These are phyloP conservation scores for Malus sieversii DNA, from an alignment of 306 rosid species.

Conservation along the genomic window DNA sequence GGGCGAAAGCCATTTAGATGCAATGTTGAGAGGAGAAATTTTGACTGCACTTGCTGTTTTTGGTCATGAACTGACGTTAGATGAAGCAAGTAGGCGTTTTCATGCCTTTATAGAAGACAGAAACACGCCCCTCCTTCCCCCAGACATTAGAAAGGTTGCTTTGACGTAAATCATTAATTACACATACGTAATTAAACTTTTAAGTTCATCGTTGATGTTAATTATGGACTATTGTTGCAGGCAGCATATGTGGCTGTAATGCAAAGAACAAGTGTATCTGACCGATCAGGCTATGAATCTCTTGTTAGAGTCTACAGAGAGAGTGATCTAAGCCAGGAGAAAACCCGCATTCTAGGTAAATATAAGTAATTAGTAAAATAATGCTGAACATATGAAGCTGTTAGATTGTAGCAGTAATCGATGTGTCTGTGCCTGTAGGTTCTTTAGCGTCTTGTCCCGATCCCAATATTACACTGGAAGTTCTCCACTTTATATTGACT, in stretches of 20 bases:
- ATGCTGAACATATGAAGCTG: neutral
- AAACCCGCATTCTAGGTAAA: conserved; percentile 78
- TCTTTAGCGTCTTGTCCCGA: conserved; percentile 37
- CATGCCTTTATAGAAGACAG: conserved; percentile 68
- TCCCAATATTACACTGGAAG: conserved; percentile 38
- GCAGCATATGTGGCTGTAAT: conserved; percentile 76
- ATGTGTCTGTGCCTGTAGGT: conserved; percentile 17
- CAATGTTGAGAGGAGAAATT: conserved; percentile 93
- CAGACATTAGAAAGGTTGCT: conserved; percentile 79
- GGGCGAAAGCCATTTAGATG: conserved; percentile 55
- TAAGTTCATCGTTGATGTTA: conserved; percentile 15
- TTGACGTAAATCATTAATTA: conserved; percentile 9
- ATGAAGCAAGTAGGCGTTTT: conserved; percentile 74
- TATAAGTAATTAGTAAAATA: neutral
- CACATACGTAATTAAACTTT: neutral
- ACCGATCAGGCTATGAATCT: conserved; percentile 59
- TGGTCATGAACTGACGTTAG: conserved; percentile 67
- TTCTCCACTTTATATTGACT: conserved; percentile 38
- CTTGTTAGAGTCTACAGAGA: conserved; percentile 75
- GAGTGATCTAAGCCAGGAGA: conserved; percentile 83
- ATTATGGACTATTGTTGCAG: conserved; percentile 42
- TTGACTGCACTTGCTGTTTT: conserved; percentile 66
- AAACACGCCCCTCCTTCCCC: conserved; percentile 79
- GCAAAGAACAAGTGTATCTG: conserved; percentile 47
- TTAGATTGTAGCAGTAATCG: neutral